Evolutionary conservation across 2,329 filamentous ascomycete species (phyloP).

Genomic region (Lachnellula hyalina): DNA sequence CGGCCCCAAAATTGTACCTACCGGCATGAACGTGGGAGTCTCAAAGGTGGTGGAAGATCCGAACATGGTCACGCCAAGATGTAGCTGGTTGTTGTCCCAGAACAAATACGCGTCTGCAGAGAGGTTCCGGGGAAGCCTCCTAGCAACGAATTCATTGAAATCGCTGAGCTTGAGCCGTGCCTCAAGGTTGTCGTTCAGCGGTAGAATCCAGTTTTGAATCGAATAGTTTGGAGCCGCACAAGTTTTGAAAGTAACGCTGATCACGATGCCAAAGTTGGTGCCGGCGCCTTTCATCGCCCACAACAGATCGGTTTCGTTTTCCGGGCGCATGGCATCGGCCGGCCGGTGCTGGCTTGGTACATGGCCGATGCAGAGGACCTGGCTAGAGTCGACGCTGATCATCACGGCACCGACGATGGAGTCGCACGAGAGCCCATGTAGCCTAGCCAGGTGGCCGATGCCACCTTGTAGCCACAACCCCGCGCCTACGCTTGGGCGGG

Average conservation of each 20-base stretch:
- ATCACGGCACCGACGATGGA: conserved; percentile 55
- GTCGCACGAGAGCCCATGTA: conserved; percentile 54
- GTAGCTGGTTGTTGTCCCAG: conserved; percentile 39
- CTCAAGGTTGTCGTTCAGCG: conserved; percentile 23
- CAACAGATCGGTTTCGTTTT: conserved; percentile 20
- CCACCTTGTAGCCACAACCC: conserved; percentile 62
- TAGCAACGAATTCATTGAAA: conserved; percentile 37
- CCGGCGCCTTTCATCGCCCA: conserved; percentile 24
- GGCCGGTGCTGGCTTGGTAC: conserved; percentile 24
- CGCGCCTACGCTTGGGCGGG: conserved; percentile 58
- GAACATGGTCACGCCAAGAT: conserved; percentile 47
- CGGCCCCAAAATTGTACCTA: conserved; percentile 30
- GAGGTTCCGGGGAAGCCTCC: conserved; percentile 35
- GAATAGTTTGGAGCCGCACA: conserved; percentile 16
- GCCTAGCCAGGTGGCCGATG: conserved; percentile 39
- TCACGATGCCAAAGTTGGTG: conserved; percentile 22
- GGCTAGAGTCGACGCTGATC: conserved; percentile 44
- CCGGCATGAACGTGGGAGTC: conserved; percentile 2
- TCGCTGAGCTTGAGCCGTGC: conserved; percentile 32
- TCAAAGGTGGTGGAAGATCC: conserved; percentile 33
- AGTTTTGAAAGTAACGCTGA: conserved; percentile 21
- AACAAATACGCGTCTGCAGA: conserved; percentile 55
- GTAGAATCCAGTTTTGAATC: conserved; percentile 19
- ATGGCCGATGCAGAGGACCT: conserved; percentile 45
- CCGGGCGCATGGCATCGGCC: conserved; percentile 12